These are phyloP conservation scores for Penicillium sp. DNA, from an alignment of 2,329 filamentous ascomycete genomes.

Conservation along the genomic window DNA sequence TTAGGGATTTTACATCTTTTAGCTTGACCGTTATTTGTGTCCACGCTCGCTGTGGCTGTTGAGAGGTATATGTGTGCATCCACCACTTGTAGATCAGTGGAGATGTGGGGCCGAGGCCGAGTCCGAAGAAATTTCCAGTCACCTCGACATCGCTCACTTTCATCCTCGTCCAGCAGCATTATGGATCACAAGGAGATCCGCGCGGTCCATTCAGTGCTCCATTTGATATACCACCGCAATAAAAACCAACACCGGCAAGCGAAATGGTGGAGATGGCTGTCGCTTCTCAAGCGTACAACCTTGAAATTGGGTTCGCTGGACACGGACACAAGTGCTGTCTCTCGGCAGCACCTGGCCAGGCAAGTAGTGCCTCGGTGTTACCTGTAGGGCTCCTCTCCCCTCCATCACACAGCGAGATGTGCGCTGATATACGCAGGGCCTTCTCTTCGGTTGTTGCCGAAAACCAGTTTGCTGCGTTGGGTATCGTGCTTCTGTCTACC, in stretches of 20 bases:
- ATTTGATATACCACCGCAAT: slow-evolving; percentile 76
- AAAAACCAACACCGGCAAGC: slow-evolving; percentile 82
- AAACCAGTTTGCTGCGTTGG: slow-evolving; percentile 68
- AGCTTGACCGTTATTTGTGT: too few species aligned
- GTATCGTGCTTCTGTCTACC: slow-evolving; percentile 64
- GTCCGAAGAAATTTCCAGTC: not conserved
- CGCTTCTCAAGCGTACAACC: slow-evolving; percentile 66
- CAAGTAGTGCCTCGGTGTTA: slow-evolving; percentile 43
- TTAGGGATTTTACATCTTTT: too few species aligned
- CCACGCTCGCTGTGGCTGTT: too few species aligned
- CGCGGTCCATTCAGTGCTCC: slow-evolving; percentile 50
- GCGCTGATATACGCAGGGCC: slow-evolving; percentile 35
- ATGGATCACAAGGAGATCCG: slow-evolving; percentile 34
- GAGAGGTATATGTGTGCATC: too few species aligned
- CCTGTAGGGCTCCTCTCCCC: slow-evolving; percentile 29
- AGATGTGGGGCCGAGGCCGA: too few species aligned
- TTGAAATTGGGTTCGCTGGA: slow-evolving; percentile 52
- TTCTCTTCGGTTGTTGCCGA: slow-evolving; percentile 71
- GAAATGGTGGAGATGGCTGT: slow-evolving; percentile 77
- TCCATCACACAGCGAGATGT: not conserved
- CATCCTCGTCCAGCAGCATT: not conserved
- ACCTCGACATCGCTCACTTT: not conserved
- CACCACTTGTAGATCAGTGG: too few species aligned
- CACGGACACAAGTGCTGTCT: slow-evolving; percentile 5
- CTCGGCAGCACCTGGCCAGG: slow-evolving; percentile 33